Conservation (phyloP, 1,284 basidiomycete species). For the Boletus smithii region DNA sequence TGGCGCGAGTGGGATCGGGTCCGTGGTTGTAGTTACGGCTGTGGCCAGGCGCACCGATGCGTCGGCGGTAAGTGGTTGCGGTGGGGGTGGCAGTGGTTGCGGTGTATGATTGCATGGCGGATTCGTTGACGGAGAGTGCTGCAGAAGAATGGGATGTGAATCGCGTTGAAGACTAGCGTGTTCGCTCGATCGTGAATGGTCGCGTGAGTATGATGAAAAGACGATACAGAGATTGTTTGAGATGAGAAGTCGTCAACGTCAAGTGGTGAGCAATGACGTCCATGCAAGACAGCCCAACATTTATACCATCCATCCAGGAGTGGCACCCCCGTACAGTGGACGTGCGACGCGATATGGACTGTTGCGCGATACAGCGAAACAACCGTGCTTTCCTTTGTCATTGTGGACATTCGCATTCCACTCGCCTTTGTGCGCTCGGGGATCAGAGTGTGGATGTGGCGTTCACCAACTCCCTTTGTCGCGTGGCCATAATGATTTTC, state of each 20-base stretch:
- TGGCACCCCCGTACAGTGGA: conserved; percentile 6
- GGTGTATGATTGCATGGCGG: conserved; percentile 3
- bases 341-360: neutral
- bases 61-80: neutral
- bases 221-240: too few relatives aligned
- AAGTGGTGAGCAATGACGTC: neutral
- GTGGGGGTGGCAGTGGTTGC: neutral
- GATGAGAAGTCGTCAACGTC: neutral
- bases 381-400: conserved; percentile 13
- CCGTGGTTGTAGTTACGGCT: neutral
- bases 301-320: conserved; percentile 20
- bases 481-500: neutral
- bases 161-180: neutral
- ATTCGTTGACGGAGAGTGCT: neutral
- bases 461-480: conserved; percentile 8
- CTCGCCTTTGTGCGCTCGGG: conserved; percentile 16
- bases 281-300: neutral
- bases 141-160: neutral
- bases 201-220: neutral
- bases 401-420: neutral
- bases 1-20: neutral
- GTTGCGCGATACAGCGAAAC: neutral
- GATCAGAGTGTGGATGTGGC: neutral
- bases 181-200: neutral
- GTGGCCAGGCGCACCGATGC: neutral